Percentiles rank a stretch among this genome's conserved stretches.
Evolutionary conservation across 2,329 filamentous ascomycete species (phyloP).

Genomic region (Colletotrichum gigasporum): DNA sequence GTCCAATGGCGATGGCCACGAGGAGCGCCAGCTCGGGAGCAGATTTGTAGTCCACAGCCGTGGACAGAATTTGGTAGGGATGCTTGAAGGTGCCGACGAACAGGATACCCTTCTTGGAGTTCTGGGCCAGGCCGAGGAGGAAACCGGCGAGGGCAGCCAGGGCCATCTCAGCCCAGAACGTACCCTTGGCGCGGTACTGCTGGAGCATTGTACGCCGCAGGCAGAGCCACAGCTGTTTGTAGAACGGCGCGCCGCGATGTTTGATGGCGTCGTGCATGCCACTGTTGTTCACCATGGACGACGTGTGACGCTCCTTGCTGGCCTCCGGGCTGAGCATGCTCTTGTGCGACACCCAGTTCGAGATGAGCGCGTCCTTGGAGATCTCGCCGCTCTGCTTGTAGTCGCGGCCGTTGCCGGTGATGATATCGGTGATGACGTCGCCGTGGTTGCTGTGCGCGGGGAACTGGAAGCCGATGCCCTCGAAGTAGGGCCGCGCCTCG

Average conservation of each 20-base stretch:
- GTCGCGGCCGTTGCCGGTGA: conserved; percentile 63
- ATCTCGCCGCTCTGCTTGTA: conserved; percentile 59
- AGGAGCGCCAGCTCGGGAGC: conserved; percentile 63
- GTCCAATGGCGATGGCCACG: conserved; percentile 62
- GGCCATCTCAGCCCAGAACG: conserved; percentile 63
- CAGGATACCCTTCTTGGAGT: conserved; percentile 58
- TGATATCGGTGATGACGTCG: conserved; percentile 69
- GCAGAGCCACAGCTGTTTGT: conserved; percentile 62
- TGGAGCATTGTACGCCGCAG: conserved; percentile 62
- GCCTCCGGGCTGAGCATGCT: conserved; percentile 39
- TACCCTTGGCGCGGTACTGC: conserved; percentile 61
- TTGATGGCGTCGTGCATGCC: conserved; percentile 56
- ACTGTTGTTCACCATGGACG: conserved; percentile 48
- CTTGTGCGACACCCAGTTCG: conserved; percentile 53
- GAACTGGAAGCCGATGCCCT: conserved; percentile 61
- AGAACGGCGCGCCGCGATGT: conserved; percentile 57
- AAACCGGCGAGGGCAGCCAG: conserved; percentile 61
- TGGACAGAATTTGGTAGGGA: conserved; percentile 61
- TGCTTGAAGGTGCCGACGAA: conserved; percentile 62
- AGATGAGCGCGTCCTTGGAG: conserved; percentile 58
- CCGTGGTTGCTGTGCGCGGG: conserved; percentile 60
- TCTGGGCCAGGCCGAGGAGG: conserved; percentile 63
- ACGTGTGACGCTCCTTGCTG: conserved; percentile 32
- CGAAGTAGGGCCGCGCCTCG: conserved; percentile 58
- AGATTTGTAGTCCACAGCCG: conserved; percentile 58